phyloP scores from a whole-genome alignment of 305 asterid genomes.

The Andrographis paniculata region DNA sequence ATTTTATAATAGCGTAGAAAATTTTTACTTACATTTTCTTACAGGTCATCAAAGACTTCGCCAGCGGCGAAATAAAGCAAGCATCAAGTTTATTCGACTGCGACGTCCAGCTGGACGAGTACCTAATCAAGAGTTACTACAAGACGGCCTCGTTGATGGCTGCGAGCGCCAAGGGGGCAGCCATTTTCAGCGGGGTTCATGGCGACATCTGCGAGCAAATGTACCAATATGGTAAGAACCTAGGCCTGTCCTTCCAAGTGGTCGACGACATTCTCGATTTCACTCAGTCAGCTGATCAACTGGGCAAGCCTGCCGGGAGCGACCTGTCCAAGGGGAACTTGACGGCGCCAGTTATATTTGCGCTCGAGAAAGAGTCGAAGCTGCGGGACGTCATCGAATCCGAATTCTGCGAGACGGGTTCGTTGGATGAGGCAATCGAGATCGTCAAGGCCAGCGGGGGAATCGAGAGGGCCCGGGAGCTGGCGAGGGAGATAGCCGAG shows the following conservation, averaged over 20 bases:
- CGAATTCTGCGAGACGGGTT: slow-evolving; percentile 70
- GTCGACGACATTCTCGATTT: slow-evolving; percentile 89
- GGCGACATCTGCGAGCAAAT: slow-evolving; percentile 49
- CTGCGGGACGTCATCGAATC: slow-evolving; percentile 76
- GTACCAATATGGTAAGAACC: slow-evolving; percentile 86
- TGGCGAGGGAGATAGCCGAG: slow-evolving; percentile 73
- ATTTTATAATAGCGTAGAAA: too few species aligned
- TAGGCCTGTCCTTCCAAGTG: slow-evolving; percentile 84
- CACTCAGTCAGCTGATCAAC: slow-evolving; percentile 88
- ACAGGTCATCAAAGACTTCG: slow-evolving; percentile 95
- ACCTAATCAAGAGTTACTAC: slow-evolving; percentile 84
- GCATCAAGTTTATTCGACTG: slow-evolving; percentile 30
- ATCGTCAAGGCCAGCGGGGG: slow-evolving; percentile 67
- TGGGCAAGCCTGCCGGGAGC: slow-evolving; percentile 94
- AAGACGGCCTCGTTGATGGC: slow-evolving; percentile 93
- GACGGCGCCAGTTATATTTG: slow-evolving; percentile 85
- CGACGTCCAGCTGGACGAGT: slow-evolving; percentile 61
- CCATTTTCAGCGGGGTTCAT: slow-evolving; percentile 71
- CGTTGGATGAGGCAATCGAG: slow-evolving; percentile 74
- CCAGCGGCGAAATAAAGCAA: slow-evolving; percentile 97
- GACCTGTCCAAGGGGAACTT: slow-evolving; percentile 79
- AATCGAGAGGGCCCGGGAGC: slow-evolving; percentile 57
- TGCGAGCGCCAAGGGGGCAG: slow-evolving; percentile 93
- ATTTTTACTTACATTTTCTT: not conserved
- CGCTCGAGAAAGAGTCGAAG: slow-evolving; percentile 61